phyloP scores from a whole-genome alignment of 1,139 yeast species.

The Pichia sp. region DNA sequence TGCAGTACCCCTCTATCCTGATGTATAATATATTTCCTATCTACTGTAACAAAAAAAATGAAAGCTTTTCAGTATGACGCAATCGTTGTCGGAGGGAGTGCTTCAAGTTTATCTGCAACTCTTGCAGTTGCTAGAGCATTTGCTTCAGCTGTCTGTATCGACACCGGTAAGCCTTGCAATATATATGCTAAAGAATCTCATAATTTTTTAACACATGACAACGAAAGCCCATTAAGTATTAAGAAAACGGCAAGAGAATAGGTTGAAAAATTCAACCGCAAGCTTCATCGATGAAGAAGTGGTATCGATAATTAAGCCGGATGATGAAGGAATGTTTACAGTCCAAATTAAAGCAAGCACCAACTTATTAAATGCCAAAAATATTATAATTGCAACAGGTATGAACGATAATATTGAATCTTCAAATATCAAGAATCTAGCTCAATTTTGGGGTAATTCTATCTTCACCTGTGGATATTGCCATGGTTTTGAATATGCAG shows the following conservation, averaged over 20 bases:
- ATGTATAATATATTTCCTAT: too few relatives aligned
- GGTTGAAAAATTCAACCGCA: neutral
- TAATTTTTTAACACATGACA: neutral
- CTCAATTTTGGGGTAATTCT: neutral
- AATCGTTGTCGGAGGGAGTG: neutral
- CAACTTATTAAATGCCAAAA: neutral
- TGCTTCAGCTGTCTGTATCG: neutral
- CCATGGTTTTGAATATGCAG: neutral
- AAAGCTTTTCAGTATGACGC: neutral
- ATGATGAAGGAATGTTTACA: neutral
- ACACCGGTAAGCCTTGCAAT: constrained; percentile 1
- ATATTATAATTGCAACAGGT: neutral
- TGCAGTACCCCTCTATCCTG: too few relatives aligned
- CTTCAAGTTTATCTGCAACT: neutral
- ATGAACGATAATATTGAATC: neutral
- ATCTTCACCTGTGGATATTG: neutral
- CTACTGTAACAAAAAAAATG: neutral
- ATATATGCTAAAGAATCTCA: constrained; percentile 1
- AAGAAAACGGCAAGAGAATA: neutral
- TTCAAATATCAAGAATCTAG: neutral
- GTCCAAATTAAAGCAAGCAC: neutral
- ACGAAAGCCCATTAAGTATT: neutral
- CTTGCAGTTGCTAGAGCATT: neutral
- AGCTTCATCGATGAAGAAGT: neutral
- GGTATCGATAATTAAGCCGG: neutral